phyloP scores from a whole-genome alignment of 805 yeast species.

The Saccharomycopsis sp. region DNA sequence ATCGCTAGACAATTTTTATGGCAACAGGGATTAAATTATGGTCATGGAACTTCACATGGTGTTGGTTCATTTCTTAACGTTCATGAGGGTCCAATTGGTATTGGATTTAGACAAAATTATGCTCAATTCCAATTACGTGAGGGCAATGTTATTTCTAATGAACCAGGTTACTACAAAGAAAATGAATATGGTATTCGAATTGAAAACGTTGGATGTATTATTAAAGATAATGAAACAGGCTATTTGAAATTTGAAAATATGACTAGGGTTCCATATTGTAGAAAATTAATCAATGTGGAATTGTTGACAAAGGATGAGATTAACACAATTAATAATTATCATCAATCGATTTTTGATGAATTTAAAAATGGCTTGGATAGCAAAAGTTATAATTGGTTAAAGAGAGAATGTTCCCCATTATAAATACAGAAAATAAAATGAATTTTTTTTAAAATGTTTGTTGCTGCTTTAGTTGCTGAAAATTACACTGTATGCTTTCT shows the following conservation, averaged over 20 bases:
- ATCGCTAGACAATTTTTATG: slow-evolving; percentile 80
- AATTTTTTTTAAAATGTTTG: not conserved
- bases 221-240: slow-evolving; percentile 36
- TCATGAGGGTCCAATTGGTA: slow-evolving; percentile 90
- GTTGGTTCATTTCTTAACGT: slow-evolving; percentile 89
- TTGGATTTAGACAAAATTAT: slow-evolving; percentile 47
- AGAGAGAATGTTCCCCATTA: slow-evolving; percentile 49
- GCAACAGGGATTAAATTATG: slow-evolving; percentile 76
- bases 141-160: slow-evolving; percentile 82
- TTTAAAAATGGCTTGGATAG: slow-evolving; percentile 46
- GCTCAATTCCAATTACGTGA: slow-evolving; percentile 45
- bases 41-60: slow-evolving; percentile 97
- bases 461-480: slow-evolving; percentile 3
- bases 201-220: slow-evolving; percentile 71
- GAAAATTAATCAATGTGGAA: slow-evolving; percentile 55
- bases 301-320: slow-evolving; percentile 57
- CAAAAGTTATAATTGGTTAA: slow-evolving; percentile 64
- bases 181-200: slow-evolving; percentile 87
- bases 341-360: slow-evolving; percentile 46
- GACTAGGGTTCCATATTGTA: slow-evolving; percentile 81
- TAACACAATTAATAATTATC: slow-evolving; percentile 63
- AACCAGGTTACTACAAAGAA: slow-evolving; percentile 90
- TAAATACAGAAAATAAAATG: not conserved
- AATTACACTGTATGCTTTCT: slow-evolving; percentile 56
- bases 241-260: slow-evolving; percentile 74